These are phyloP conservation scores for Ensete glaucum DNA, from an alignment of 176 grass and related monocot species.

Conservation along the genomic window DNA sequence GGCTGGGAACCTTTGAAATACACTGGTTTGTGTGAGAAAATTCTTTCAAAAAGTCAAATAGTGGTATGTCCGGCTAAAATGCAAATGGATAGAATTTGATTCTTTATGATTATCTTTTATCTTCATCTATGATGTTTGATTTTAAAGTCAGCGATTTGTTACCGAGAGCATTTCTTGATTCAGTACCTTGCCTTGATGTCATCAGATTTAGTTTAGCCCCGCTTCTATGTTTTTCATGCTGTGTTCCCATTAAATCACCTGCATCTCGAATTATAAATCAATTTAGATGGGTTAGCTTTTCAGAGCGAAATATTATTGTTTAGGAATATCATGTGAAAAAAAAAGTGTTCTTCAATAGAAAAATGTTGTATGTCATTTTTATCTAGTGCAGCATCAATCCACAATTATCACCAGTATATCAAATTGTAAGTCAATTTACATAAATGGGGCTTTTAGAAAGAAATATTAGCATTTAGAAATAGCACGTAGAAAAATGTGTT, in stretches of 20 bases:
- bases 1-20: slow-evolving; percentile 89
- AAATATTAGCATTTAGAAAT: too few relatives aligned
- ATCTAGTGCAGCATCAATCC: not conserved
- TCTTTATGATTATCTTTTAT: not conserved
- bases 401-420: too few relatives aligned
- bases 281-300: not conserved
- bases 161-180: not conserved
- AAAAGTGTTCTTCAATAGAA: not conserved
- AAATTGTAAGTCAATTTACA: too few relatives aligned
- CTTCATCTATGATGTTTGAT: not conserved
- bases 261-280: not conserved
- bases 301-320: not conserved
- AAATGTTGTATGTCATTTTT: not conserved
- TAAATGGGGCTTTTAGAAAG: too few relatives aligned
- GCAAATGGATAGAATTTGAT: slow-evolving; percentile 5
- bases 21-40: slow-evolving; percentile 85
- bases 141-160: not conserved
- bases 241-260: not conserved
- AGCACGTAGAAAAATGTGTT: too few relatives aligned
- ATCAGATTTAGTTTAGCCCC: not conserved
- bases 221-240: not conserved
- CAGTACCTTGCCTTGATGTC: not conserved
- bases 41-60: slow-evolving; percentile 96
- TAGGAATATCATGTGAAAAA: not conserved
- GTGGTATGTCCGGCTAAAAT: slow-evolving; percentile 50